These are phyloP conservation scores for Leptosphaerulina australis DNA, from an alignment of 2,329 filamentous ascomycete species.

Conservation along the genomic window DNA sequence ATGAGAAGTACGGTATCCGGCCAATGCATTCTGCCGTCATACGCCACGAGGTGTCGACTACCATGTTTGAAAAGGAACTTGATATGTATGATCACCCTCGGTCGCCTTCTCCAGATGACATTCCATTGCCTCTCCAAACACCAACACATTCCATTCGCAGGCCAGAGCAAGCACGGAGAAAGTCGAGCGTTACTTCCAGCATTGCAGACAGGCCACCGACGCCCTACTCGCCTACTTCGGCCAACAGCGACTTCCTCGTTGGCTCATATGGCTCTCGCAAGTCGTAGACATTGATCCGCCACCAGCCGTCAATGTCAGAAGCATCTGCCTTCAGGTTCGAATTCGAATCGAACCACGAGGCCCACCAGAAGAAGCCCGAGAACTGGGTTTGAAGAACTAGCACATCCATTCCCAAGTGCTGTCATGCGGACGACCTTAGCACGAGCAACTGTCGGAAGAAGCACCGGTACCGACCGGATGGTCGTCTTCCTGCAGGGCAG, in stretches of 20 bases:
- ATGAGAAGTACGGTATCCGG: constrained; percentile 45
- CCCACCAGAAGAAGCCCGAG: constrained; percentile 23
- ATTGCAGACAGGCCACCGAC: constrained; percentile 48
- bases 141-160: constrained; percentile 39
- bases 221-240: constrained; percentile 47
- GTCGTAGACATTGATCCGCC: constrained; percentile 36
- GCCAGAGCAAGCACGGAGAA: constrained; percentile 42
- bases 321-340: constrained; percentile 47
- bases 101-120: constrained; percentile 37
- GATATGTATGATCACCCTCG: constrained; percentile 34
- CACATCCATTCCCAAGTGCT: constrained; percentile 11
- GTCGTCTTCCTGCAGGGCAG: constrained; percentile 12
- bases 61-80: constrained; percentile 46
- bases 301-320: constrained; percentile 48
- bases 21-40: constrained; percentile 35
- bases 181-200: constrained; percentile 44
- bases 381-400: constrained; percentile 27
- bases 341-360: constrained; percentile 35
- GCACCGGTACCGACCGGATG: constrained; percentile 10
- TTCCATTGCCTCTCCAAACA: constrained; percentile 26
- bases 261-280: constrained; percentile 35
- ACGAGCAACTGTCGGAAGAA: constrained; percentile 9
- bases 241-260: constrained; percentile 35
- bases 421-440: constrained; percentile 11
- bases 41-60: constrained; percentile 36